Base-by-base conservation (phyloP, 108 stramenopile genomes). In the Skeletonema marinoi region DNA sequence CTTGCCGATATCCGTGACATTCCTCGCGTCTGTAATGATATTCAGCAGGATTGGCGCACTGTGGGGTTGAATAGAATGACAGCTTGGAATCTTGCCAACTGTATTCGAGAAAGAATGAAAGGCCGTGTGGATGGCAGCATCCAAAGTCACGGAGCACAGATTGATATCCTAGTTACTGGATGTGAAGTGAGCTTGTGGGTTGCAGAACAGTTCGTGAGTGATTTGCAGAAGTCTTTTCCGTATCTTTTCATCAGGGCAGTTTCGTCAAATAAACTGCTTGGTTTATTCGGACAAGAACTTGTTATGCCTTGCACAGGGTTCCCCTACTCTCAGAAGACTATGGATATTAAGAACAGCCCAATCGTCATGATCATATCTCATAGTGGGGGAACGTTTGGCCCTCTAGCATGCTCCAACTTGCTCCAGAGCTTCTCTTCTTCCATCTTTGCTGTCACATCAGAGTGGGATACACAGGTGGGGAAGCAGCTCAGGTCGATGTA, bases 121-220 rank as follows among this genome's bases (percentile, higher is more conserved):
- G 78, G 68, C 35, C 66, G 17, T 29, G 66, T 74, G n/a, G 81
- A 85, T 42, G 84, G 74, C 8, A 78, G 50, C 10, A 63, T 78
- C 39, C 32, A 68, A 36, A 25, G 73, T n/a, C 78, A 83, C n/a
- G 72, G 71, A 31, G 76, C 69, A 38, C 46, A 56, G 54, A 56
- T 56, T 65, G 89, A 89, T 75, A 78, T 90, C 31, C 61, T 88
- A 12, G 74, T 90, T 1, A 85, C 82, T 44, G 89, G 89, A 14
- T 85, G 85, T 25, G 89, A 90, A 68, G 87, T 87, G 16, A 69
- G 59, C 9, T 76, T 90, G 35, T 90, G 89, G 89, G 71, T 90
- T 2, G 87, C 84, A 25, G 87, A 90, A 59, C 87, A 90, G 51
- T 90, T 87, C 65, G 87, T 75, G 7, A 51, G 75, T 25, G 89